These are phyloP conservation scores for Backusella luteola DNA, from an alignment of 192 early-diverging fungal genomes.

Conservation along the genomic window DNA sequence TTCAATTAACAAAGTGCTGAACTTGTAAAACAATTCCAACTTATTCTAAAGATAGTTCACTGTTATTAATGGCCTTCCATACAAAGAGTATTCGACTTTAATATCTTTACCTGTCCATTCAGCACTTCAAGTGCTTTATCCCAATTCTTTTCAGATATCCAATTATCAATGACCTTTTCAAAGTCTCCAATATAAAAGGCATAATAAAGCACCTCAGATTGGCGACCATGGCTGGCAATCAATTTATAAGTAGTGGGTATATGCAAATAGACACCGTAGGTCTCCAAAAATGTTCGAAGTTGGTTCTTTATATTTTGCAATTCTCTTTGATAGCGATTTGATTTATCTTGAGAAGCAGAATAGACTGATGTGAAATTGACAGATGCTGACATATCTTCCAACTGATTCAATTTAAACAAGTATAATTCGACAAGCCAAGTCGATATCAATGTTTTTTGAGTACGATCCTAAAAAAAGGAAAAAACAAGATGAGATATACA, in stretches of 20 bases:
- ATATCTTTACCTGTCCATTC: constrained; percentile 61
- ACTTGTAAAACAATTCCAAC: constrained; percentile 84
- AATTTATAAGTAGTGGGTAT: constrained; percentile 75
- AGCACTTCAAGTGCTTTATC: constrained; percentile 74
- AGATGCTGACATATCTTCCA: constrained; percentile 52
- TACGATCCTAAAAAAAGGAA: constrained; percentile 56
- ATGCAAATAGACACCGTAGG: constrained; percentile 63
- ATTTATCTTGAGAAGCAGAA: background rate
- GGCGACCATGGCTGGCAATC: constrained; percentile 82
- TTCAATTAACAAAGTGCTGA: constrained; percentile 80
- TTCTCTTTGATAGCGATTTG: constrained; percentile 47
- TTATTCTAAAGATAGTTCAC: constrained; percentile 46
- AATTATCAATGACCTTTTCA: constrained; percentile 80
- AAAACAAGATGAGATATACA: background rate
- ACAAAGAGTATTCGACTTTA: background rate
- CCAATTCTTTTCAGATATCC: constrained; percentile 77
- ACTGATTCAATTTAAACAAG: constrained; percentile 69
- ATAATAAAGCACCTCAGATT: constrained; percentile 78
- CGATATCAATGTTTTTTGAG: constrained; percentile 73
- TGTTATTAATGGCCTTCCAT: background rate
- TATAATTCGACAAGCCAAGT: constrained; percentile 92
- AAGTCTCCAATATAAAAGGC: constrained; percentile 82
- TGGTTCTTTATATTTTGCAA: constrained; percentile 59
- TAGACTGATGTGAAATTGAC: background rate
- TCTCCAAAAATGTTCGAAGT: constrained; percentile 68